Base-by-base conservation (phyloP, 2,329 filamentous ascomycete species). In the Blastomyces parvus region DNA sequence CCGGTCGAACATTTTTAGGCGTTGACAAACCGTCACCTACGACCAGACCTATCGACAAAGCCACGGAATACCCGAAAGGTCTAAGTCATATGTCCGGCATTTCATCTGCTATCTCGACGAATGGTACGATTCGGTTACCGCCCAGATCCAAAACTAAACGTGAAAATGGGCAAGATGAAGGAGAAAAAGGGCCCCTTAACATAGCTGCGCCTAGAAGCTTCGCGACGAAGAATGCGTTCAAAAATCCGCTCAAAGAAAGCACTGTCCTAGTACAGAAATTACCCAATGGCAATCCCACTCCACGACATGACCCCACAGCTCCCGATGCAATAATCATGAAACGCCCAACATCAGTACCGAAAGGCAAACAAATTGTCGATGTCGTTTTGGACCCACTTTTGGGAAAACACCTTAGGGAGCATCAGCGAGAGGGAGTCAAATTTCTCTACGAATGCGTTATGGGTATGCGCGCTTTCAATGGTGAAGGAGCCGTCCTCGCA, bases 391-490 rank as follows among this genome's bases (percentile, higher is more conserved):
- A 90, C 72, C 88, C 88, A 1, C 74, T 88, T 13, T 71, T 90
- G 19, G 77, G 79, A 8, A 85, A 83, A 66, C 81, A 85, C 67
- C 76, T 90, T 9, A 82, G 87, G 36, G 82, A 84, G 14, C 88
- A 90, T 71, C 88, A 90, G 70, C 81, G 84, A 17, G 84, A 87
- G 69, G 88, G 88, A 27, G 86, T 90, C 0, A 79, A 83, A 59
- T 90, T 90, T 68, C 73, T 90, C 53, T 90, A 90, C 69, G 87
- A 90, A 73, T 89, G 87, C 70, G 85, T 90, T 0, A 90, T 90
- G 87, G 87, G 87, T 5, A 83, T 89, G 80, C 81, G 86, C 52
- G 77, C 81, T 52, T 86, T 83, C 65, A 84, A 84, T 68, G 87
- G 87, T 1, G 82, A 87, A 73, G 87, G 87, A 30, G 87, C 86